Conservation (phyloP, 2,329 filamentous ascomycete species). For the Aplosporella prunicola region DNA sequence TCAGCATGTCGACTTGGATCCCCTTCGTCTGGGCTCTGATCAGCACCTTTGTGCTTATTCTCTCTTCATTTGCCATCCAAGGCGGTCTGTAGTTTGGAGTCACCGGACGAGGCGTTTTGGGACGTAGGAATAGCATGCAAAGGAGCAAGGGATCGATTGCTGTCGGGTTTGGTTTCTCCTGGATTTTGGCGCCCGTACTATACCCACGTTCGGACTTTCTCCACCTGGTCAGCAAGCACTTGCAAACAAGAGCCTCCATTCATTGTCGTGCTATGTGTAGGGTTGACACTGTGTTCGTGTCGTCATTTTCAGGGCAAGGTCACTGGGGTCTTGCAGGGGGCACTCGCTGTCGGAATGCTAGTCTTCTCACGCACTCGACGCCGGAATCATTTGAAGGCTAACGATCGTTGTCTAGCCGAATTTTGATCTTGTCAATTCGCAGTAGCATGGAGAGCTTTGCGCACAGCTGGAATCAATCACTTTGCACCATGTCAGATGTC, state of each 20-base stretch:
- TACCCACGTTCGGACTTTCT: neutral
- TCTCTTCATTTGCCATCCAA: constrained; percentile 89
- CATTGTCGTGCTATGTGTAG: neutral
- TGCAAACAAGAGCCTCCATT: neutral
- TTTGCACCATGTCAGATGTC: no score
- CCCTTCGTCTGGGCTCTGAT: constrained; percentile 81
- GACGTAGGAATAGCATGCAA: no score
- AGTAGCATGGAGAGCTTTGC: no score
- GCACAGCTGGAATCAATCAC: no score
- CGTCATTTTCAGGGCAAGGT: no score
- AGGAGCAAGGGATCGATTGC: neutral
- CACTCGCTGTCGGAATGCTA: no score
- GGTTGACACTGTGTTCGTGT: no score
- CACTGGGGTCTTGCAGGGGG: no score
- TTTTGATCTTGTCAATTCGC: no score
- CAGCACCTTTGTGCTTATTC: constrained; percentile 70
- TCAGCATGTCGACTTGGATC: constrained; percentile 90
- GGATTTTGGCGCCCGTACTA: neutral
- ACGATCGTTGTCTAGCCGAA: no score
- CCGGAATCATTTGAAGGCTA: no score
- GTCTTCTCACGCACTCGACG: no score
- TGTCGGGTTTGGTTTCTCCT: neutral
- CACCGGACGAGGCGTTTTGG: neutral
- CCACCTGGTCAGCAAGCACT: neutral
- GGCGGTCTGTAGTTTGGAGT: constrained; percentile 72